Evolutionary conservation across 768 basidiomycete species (phyloP), one percentile per base, ranked within the genome.

Genomic region (Trichaptum fuscoviolaceum): DNA sequence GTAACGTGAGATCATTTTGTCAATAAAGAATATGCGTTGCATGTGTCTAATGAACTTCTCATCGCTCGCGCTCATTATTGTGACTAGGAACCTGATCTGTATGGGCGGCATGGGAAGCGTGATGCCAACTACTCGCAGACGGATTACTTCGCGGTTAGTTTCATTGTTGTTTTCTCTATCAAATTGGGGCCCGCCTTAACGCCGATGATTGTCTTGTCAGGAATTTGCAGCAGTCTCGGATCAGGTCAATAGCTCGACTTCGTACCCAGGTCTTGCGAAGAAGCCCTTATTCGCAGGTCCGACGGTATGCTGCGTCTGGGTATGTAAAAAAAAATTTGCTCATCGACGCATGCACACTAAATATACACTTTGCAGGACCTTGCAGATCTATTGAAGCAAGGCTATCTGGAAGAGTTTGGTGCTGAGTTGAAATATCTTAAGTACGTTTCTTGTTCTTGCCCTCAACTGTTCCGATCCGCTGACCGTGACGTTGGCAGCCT

Each of bases 71-170:
- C 42, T 20, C 42, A 52, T 12, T 4, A 12, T 52, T 25, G n/a
- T n/a, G n/a, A n/a, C n/a, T 67, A 84, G 83, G 84, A 85, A 73
- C 88, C 88, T 57, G 88, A 90, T 75, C 77, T 89, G 64, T 90
- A 85, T 70, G 75, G 79, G 0, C 62, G 57, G 3, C 84, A 85
- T 66, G 72, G 73, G 1, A 67, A 81, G 66, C 76, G 84, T 34
- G 79, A 81, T 1, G 60, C 72, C n/a, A 85, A 84, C 65, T 85
- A 84, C 67, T 82, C 83, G 0, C 75, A 78, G 0, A 67, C 77
- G 17, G 74, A 80, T 64, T 85, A 85, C 69, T 80, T 85, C 35
- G 72, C 75, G 23, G 83, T 83, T 67, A 62, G 79, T 69, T 18
- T 36, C 20, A 15, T 15, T 20, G 18, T 62, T 52, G 26, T 17